These are phyloP conservation scores for Nitzschia sp. DNA, from an alignment of 108 stramenopile genomes.

Conservation along the genomic window DNA sequence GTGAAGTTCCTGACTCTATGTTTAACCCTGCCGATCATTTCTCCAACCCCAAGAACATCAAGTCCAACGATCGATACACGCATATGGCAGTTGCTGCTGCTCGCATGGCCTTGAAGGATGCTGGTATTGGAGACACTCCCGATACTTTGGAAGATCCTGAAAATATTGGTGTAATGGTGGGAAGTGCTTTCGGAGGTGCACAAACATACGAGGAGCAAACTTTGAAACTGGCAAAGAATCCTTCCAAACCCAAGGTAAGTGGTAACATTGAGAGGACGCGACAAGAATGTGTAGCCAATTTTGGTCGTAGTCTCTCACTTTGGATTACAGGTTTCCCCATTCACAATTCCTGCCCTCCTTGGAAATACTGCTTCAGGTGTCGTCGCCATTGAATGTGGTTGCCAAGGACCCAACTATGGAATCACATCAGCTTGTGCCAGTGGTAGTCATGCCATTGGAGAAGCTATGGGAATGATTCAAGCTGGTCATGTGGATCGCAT, in stretches of 20 bases:
- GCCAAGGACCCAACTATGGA: slow-evolving; percentile 93
- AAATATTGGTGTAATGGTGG: slow-evolving; percentile 90
- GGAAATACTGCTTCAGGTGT: slow-evolving; percentile 94
- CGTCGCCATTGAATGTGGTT: slow-evolving; percentile 88
- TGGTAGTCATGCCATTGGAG: slow-evolving; percentile 90
- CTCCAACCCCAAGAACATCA: slow-evolving; percentile 82
- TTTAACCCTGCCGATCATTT: slow-evolving; percentile 87
- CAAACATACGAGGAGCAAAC: slow-evolving; percentile 93
- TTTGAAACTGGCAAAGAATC: slow-evolving; percentile 80
- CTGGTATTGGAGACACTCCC: slow-evolving; percentile 72
- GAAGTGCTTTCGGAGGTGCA: slow-evolving; percentile 93
- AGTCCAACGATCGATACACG: slow-evolving; percentile 92
- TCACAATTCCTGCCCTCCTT: slow-evolving; percentile 91
- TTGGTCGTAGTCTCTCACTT: background rate
- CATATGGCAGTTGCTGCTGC: slow-evolving; percentile 94
- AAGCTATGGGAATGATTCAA: slow-evolving; percentile 85
- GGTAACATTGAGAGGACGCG: background rate
- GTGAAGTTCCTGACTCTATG: slow-evolving; percentile 82
- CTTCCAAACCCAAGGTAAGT: slow-evolving; percentile 79
- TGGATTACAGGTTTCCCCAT: slow-evolving; percentile 75
- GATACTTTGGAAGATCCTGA: slow-evolving; percentile 76
- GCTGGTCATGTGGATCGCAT: slow-evolving; percentile 88
- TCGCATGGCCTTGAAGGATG: slow-evolving; percentile 85
- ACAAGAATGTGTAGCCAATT: too few species aligned
- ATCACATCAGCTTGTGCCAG: slow-evolving; percentile 92